Base-by-base conservation (phyloP, 331 rosid species). In the Arachis monticola region DNA sequence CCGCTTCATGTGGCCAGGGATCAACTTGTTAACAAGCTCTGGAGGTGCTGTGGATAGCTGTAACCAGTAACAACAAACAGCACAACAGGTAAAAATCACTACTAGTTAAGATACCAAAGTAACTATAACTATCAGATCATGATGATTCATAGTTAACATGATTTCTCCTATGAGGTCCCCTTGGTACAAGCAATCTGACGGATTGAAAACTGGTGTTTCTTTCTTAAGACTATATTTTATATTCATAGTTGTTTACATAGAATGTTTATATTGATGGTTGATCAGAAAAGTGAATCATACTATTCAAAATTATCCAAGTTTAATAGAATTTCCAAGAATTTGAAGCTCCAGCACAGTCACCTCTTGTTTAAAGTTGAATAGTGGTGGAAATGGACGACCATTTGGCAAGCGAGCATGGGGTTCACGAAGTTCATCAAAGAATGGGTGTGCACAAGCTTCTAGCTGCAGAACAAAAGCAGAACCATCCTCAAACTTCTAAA, bases 361-460 rank as follows among this genome's bases (percentile, higher is more conserved):
- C 79, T 90, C 96, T 77, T 90, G 92, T 70, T 86, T 89, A 70
- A 91, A 87, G 79, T 88, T 90, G 80, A 87, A 87, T 60, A 90
- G 85, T 3, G 88, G 87, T 51, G 96, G 90, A 64, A 87, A 73
- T 55, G 85, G 84, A 56, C 90, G 86, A 56, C 87, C 87, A 60
- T 87, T 84, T 30, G 90, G 96, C 44, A 91, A 81, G 48, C 87
- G 92, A 32, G 89, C 85, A 79, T 85, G 84, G 65, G 89, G 83
- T 72, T 82, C 95, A 22, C 92, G 88, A 57, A 91, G 89, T 66
- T 91, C 97, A 62, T 89, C 94, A 70, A 91, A 91, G 91, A 91
- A 91, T 70, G 95, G 79, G 84, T 91, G 97, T 9, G 89, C 84
- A 81, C 97, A 91, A 47, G 97, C 97, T 81, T 91, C 95, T 38